Evolutionary conservation across 192 early-diverging fungal species (phyloP), one percentile per base, ranked within the genome.

Genomic region (Geranomyces michiganensis): DNA sequence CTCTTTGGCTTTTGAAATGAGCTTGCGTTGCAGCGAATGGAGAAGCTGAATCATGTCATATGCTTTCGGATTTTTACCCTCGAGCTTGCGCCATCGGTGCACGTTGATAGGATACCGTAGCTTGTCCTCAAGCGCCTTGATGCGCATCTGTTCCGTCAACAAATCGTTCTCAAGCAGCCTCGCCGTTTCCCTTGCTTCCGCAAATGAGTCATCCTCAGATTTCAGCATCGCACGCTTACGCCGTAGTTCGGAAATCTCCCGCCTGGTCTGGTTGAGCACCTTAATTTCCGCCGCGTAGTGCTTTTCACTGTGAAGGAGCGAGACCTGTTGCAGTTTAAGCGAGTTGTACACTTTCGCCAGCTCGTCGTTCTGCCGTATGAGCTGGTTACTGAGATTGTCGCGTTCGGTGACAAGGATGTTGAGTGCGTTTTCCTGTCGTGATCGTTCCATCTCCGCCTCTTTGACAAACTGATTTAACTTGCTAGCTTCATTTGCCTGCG

Each of bases 381-480:
- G 76, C 62, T 89, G 87, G 29, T 83, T 62, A 61, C 70, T 76
- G 26, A 89, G 72, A 56, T 86, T 81, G 72, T 89, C 87, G 0
- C 87, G 76, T 62, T 89, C 87, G 48, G 72, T 79, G 49, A 89
- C 74, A 9, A 89, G 64, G n/a, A 86, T 75, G 49, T 81, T 73
- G 21, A 89, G 68, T 1, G 87, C 84, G 49, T 84, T 87, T 71
- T 89, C 84, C 62, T 89, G 87, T 45, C 86, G 56, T 13, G 79
- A 67, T 53, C 79, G 59, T 68, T 89, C 84, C 29, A 81, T 67
- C 62, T 89, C 87, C 24, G 87, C 87, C 56, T 89, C 87, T 58
- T 88, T 87, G 30, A 89, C 86, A 75, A 88, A 87, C 65, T 89
- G 85, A 59, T 79, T 82, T 13, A 89, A 68, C 63, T 86, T 85